phyloP scores from a whole-genome alignment of 106 monocot species.

The Dendrobium officinale region DNA sequence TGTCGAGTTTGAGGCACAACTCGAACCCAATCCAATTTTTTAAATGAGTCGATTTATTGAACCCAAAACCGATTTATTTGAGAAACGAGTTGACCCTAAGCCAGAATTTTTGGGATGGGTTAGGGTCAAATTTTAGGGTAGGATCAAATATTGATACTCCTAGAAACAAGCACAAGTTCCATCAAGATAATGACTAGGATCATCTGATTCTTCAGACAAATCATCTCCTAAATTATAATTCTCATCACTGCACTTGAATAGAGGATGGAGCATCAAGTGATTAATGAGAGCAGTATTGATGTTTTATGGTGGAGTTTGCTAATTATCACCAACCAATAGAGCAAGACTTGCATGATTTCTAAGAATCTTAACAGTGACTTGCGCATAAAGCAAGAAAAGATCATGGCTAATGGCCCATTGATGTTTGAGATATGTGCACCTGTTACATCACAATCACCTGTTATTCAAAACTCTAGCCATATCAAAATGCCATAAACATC shows the following conservation, averaged over 20 bases:
- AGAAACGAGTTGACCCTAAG: no score
- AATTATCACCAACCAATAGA: constrained; percentile 95
- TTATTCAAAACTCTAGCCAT: constrained; percentile 99
- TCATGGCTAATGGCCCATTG: constrained; percentile 86
- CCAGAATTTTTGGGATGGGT: no score
- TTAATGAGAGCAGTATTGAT: constrained; percentile 60
- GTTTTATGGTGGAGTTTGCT: constrained; percentile 81
- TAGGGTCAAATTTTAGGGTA: no score
- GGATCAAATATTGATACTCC: constrained; percentile 8
- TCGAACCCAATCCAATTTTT: no score
- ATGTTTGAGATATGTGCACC: constrained; percentile 79
- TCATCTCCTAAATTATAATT: constrained; percentile 2
- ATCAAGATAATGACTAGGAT: constrained; percentile 90
- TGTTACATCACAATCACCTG: constrained; percentile 85
- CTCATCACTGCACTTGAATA: constrained; percentile 19
- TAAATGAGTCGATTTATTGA: no score
- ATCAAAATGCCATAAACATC: constrained; percentile 96
- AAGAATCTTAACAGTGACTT: constrained; percentile 77
- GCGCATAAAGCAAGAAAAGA: constrained; percentile 79
- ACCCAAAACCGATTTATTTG: no score
- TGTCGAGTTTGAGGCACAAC: no score
- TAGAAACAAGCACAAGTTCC: constrained; percentile 81
- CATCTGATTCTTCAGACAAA: constrained; percentile 24
- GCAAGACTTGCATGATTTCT: constrained; percentile 94
- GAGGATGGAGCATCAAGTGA: constrained; percentile 69